Percentiles rank a stretch among this genome's conserved stretches.
Evolutionary conservation across 768 basidiomycete genomes (phyloP).

Genomic region (Tylopilus felleus): DNA sequence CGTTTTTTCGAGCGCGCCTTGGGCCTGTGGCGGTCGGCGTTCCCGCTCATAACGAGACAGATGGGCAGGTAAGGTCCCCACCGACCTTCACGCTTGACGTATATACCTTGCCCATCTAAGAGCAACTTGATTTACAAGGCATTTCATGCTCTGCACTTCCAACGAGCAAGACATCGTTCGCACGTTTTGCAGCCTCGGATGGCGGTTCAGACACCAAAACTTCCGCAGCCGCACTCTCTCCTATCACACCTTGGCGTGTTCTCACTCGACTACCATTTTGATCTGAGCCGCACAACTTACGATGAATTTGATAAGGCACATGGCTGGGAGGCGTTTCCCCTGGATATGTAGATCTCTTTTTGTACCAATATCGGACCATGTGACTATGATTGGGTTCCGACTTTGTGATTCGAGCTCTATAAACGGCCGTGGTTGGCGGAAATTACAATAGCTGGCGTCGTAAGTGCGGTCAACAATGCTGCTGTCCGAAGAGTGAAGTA

Average conservation of each 20-base stretch:
- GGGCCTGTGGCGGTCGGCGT: neutral
- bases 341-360: neutral
- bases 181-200: neutral
- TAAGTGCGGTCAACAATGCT: neutral
- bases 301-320: neutral
- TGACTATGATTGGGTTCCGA: neutral
- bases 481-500: neutral
- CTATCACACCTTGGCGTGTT: neutral
- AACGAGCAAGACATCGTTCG: neutral
- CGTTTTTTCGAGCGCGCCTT: neutral
- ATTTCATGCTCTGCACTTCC: neutral
- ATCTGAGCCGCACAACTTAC: neutral
- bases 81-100: neutral
- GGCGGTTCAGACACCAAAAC: neutral
- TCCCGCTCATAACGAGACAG: neutral
- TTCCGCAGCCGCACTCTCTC: neutral
- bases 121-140: neutral
- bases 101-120: neutral
- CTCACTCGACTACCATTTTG: neutral
- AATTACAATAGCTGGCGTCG: neutral
- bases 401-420: neutral
- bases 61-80: neutral
- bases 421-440: neutral
- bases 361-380: conserved; percentile 1
- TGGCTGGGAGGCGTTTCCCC: too few species aligned